These are phyloP conservation scores for Globisporangium barbulae DNA, from an alignment of 352 stramenopile genomes.

Conservation along the genomic window DNA sequence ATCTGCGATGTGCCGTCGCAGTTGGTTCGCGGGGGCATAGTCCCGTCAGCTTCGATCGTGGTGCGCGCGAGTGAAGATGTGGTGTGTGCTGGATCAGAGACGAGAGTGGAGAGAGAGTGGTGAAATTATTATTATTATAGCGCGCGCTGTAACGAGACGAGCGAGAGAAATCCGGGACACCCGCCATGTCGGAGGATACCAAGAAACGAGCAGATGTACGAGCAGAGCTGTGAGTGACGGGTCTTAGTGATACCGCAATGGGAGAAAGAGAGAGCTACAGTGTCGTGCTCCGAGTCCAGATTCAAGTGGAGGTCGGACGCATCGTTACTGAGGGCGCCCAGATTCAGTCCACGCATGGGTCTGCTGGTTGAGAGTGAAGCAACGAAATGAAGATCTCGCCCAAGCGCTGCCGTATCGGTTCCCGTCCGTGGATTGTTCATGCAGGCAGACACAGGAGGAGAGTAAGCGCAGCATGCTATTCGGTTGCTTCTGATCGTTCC, in stretches of 20 bases:
- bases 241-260: not conserved
- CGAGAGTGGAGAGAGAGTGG: not conserved
- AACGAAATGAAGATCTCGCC: no score
- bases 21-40: not conserved
- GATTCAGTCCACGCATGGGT: no score
- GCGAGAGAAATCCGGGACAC: not conserved
- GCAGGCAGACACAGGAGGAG: no score
- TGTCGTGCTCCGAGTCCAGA: no score
- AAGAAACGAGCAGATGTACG: not conserved
- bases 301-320: no score
- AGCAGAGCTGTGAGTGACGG: not conserved
- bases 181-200: not conserved
- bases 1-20: slow-evolving; percentile 5
- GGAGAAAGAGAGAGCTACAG: not conserved
- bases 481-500: no score
- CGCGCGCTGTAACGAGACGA: not conserved
- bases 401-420: no score
- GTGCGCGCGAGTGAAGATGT: not conserved
- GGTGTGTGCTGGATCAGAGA: not conserved
- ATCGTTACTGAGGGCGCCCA: no score
- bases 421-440: no score
- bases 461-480: no score
- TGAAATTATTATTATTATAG: slow-evolving; percentile 16
- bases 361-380: no score
- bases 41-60: not conserved